Evolutionary conservation across 768 basidiomycete species (phyloP).

Genomic region (Suillus variegatus): DNA sequence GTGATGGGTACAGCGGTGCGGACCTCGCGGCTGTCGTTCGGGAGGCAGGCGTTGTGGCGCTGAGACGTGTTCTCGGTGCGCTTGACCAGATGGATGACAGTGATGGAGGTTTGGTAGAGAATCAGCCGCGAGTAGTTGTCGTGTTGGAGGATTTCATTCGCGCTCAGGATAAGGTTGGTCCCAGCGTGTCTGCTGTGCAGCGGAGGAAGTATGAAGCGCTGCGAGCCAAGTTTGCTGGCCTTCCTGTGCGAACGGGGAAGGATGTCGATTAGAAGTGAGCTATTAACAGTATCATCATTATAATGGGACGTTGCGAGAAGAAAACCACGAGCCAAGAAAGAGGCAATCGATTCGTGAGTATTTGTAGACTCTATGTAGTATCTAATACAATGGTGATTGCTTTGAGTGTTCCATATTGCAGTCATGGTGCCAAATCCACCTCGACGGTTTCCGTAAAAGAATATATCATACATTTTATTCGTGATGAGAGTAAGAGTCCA

Average conservation of each 20-base stretch:
- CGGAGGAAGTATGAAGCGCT: constrained; percentile 81
- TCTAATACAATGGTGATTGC: too few species aligned
- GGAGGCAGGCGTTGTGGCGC: constrained; percentile 86
- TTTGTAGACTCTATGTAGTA: too few species aligned
- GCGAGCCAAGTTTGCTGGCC: constrained; percentile 80
- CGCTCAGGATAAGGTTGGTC: constrained; percentile 80
- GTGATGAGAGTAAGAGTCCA: not conserved
- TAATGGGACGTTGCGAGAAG: too few species aligned
- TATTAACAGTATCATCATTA: not conserved
- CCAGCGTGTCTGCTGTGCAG: constrained; percentile 83
- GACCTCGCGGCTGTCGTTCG: constrained; percentile 87
- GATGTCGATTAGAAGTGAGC: constrained; percentile 23
- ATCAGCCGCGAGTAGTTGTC: constrained; percentile 46
- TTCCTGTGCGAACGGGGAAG: constrained; percentile 53
- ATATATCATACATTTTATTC: not conserved
- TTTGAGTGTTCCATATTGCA: too few species aligned
- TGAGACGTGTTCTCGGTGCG: constrained; percentile 65
- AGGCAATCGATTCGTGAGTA: too few species aligned
- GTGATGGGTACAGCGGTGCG: constrained; percentile 91
- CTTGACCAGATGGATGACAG: constrained; percentile 58
- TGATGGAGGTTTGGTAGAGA: constrained; percentile 9
- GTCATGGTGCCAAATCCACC: too few species aligned
- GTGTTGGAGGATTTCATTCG: constrained; percentile 64
- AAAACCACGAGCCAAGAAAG: too few species aligned
- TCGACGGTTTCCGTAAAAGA: too few species aligned